Evolutionary conservation across 495 filamentous ascomycete genomes (phyloP).

Genomic region (Podospora sp.): DNA sequence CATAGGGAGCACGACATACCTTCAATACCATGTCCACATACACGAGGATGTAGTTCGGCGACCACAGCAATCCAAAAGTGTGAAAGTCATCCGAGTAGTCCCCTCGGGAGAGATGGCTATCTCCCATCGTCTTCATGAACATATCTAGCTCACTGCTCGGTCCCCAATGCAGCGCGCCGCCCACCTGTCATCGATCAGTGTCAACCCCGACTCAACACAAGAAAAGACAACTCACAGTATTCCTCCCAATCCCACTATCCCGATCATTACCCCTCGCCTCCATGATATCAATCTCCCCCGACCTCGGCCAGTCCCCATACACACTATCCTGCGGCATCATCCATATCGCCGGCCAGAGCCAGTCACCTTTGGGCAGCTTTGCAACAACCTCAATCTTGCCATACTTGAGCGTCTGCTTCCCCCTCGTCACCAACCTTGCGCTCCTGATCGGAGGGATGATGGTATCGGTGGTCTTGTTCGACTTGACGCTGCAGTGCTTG

Average conservation of each 20-base stretch:
- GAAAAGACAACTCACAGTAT: background rate
- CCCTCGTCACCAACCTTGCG: conserved; percentile 45
- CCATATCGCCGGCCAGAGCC: conserved; percentile 51
- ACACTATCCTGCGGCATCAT: conserved; percentile 45
- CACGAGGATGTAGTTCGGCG: conserved; percentile 67
- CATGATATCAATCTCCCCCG: conserved; percentile 41
- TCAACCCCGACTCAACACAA: background rate
- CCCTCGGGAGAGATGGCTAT: conserved; percentile 10
- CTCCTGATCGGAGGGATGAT: conserved; percentile 46
- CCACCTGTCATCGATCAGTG: conserved; percentile 16
- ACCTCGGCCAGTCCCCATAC: conserved; percentile 41
- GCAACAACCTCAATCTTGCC: conserved; percentile 49
- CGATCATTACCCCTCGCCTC: conserved; percentile 31
- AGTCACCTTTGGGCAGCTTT: conserved; percentile 46
- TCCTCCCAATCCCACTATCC: background rate
- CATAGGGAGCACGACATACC: too few species aligned
- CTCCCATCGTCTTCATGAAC: background rate
- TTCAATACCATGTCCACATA: conserved; percentile 59
- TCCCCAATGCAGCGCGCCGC: conserved; percentile 36
- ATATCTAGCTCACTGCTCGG: background rate
- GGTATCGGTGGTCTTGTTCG: conserved; percentile 39
- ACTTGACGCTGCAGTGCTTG: conserved; percentile 32
- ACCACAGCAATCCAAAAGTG: conserved; percentile 69
- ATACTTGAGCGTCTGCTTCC: conserved; percentile 44
- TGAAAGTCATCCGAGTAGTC: conserved; percentile 41